Base-by-base conservation (phyloP, 495 filamentous ascomycete genomes). In the Xylaria grammica region DNA sequence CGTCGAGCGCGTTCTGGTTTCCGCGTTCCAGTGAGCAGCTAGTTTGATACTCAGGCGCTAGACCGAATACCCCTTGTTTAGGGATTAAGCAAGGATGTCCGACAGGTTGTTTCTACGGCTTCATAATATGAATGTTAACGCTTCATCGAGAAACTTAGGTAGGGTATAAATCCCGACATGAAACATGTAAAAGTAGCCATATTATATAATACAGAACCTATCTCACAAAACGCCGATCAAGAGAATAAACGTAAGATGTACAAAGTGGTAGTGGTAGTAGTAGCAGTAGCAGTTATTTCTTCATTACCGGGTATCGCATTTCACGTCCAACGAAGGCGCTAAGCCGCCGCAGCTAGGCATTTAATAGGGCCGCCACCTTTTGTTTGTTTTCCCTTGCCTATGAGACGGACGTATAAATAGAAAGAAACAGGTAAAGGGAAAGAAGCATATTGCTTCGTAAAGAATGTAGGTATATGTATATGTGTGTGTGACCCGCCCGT, bases 251-350 rank as follows among this genome's bases (percentile, higher is more conserved):
- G 42, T n/a, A 55, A 24, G 22, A 29, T 27, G 42, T 27, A 53
- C 26, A 32, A 42, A 62, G 1, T 38, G 20, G 6, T 8, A 30
- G 7, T 8, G 13, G 6, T 29, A 30, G 19, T n/a, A 42, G 13
- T 3, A 52, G 29, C n/a, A 22, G 11, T 42, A 46, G 26, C 27
- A 48, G 15, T 40, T 24, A 26, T 57, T 53, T 44, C 17, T 61
- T 48, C 48, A 52, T 42, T 61, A 52, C 48, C 36, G 59, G 57
- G 59, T 61, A 51, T 61, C 59, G 48, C 22, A 61, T 61, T 52
- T 22, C 29, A 61, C 32, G 20, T 60, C 24, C 29, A 51, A 26
- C 46, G n/a, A n/a, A n/a, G n/a, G 51, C n/a, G 38, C 38, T 62
- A 2, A 62, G 29, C 30, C 30, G 10, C 22, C 10, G 44, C 30